Base-by-base conservation (phyloP, 169 alveolate species). In the Miamiensis avidus region DNA sequence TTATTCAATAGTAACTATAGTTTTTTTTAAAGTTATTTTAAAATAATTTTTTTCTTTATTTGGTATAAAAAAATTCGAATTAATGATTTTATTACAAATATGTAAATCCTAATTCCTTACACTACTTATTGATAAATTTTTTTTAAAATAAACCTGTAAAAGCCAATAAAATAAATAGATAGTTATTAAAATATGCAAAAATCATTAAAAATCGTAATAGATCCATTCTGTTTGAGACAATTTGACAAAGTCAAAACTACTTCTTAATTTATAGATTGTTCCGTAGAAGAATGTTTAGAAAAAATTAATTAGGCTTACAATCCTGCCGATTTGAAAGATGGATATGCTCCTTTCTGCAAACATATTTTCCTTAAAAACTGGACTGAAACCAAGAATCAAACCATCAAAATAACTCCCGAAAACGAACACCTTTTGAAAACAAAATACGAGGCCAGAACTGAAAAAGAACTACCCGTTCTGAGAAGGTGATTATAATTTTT, bases 311-410 rank as follows among this genome's bases (percentile, higher is more conserved):
- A 88, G 65, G 91, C 89, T 31, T 93, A 95, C 83, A 91, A 90
- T 65, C 75, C 85, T 49, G 93, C 65, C 31, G 79, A 75, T 15
- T 32, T 29, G 34, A 82, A 65, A 15, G 83, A 85, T 74, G 99
- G 99, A 16, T 99, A 99, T 95, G 99, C 99, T 65, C 99, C 99
- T 0, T 99, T 99, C 89, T 99, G 99, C 92, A 98, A 98, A 82
- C 99, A 99, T 90, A 77, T 99, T 33, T 98, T 98, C 91, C 91
- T 98, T 29, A 96, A 94, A 75, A 99, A 99, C 95, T 98, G 98
- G 89, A 98, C 99, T 0, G 97, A 96, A 64, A 98, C 99, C 25
- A 85, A 89, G 29, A 89, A 95, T 32, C 96, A 97, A 49, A 86
- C 97, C 26, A 81, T 98, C 0, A 97, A 94, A 82, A 98, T 99